These are phyloP conservation scores for Bacidia gigantensis DNA, from an alignment of 495 filamentous ascomycete genomes.

Conservation along the genomic window DNA sequence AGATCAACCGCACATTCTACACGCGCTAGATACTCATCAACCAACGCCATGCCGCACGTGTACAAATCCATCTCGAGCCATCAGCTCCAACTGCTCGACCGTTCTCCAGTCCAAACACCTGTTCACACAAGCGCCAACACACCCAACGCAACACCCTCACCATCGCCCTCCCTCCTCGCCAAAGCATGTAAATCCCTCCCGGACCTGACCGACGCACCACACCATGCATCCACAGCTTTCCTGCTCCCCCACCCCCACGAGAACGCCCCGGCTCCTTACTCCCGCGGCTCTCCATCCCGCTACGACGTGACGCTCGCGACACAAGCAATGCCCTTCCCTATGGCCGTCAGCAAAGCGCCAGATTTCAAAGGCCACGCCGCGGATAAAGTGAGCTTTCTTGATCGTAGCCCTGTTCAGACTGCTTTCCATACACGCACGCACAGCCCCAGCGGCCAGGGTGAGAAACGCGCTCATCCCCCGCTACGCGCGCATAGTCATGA, in stretches of 20 bases:
- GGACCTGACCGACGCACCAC: background rate
- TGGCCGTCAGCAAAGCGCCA: background rate
- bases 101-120: background rate
- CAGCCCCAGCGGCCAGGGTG: background rate
- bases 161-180: background rate
- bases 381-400: background rate
- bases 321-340: background rate
- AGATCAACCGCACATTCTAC: too few relatives aligned
- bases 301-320: background rate
- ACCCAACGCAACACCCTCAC: background rate
- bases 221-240: background rate
- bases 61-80: background rate
- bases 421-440: background rate
- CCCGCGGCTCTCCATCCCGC: background rate
- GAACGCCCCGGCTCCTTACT: background rate
- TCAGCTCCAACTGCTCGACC: background rate
- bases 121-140: background rate
- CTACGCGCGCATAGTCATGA: background rate
- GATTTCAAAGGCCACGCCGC: background rate
- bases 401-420: background rate
- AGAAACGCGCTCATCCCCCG: background rate
- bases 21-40: too few relatives aligned
- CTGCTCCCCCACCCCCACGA: background rate
- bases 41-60: constrained; percentile 5
- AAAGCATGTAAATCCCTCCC: background rate